phyloP scores from a whole-genome alignment of 805 yeast genomes.

The Suhomyces kilbournensis region DNA sequence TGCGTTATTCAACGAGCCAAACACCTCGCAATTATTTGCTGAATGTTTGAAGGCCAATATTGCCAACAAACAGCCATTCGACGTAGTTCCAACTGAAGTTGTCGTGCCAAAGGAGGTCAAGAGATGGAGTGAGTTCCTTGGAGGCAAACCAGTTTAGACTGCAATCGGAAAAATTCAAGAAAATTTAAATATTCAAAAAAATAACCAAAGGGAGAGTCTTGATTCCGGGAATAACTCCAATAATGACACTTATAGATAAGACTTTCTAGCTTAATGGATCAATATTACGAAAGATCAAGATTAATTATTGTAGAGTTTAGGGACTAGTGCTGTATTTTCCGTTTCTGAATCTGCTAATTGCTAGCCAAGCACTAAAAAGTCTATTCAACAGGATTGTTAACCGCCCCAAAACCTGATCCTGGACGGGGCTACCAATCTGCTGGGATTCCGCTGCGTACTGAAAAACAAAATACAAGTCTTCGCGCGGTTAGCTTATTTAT shows the following conservation, averaged over 20 bases:
- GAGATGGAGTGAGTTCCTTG: slow-evolving; percentile 96
- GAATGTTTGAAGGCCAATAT: slow-evolving; percentile 73
- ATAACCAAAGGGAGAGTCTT: neutral
- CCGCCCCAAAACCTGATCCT: neutral
- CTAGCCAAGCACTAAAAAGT: neutral
- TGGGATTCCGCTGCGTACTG: neutral
- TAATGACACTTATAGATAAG: slow-evolving; percentile 2
- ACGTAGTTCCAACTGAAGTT: slow-evolving; percentile 38
- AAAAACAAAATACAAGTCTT: neutral
- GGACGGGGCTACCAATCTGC: neutral
- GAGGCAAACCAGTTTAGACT: slow-evolving; percentile 77
- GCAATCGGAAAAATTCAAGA: neutral
- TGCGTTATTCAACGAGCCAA: slow-evolving; percentile 95
- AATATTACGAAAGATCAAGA: neutral
- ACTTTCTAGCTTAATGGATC: slow-evolving; percentile 1
- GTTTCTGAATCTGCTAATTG: neutral
- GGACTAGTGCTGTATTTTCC: neutral
- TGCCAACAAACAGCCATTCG: slow-evolving; percentile 51
- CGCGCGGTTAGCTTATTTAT: neutral
- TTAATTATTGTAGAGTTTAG: neutral
- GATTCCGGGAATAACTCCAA: neutral
- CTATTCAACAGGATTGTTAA: neutral
- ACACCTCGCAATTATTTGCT: slow-evolving; percentile 85
- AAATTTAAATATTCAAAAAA: neutral
- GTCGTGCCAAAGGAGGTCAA: slow-evolving; percentile 79